Base-by-base conservation (phyloP, 768 basidiomycete genomes). In the Kwoniella dendrophila region DNA sequence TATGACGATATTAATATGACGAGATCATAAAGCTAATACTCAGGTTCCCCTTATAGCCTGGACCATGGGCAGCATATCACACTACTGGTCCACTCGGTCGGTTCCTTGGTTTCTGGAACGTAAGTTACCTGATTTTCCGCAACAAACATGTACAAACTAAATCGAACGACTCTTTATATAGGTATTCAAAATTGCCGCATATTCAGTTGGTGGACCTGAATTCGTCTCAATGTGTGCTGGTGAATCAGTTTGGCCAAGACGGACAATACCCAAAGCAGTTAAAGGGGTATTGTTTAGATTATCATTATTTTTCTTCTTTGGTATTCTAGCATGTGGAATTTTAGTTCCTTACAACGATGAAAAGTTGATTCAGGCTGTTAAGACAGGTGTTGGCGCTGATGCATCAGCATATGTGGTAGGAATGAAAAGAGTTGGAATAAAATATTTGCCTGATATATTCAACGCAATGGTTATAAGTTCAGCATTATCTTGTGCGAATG, bases 401-500 rank as follows among this genome's bases (percentile, higher is more conserved):
- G 56, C 56, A n/a, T 57, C 56, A 16, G 56, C 56, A 3, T 57
- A 57, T 40, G 56, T 57, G 3, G 56, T 57, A 2, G 56, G 56
- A 29, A 57, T 57, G 56, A 57, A 57, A 32, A 4, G 56, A 43
- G 56, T 57, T 18, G 56, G 56, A 5, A 57, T 57, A 40, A 57
- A 57, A 33, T 18, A 20, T 8, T 20, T 57, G 10, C 56, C 56
- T 18, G 56, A 57, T 43, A 29, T 57, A 26, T 57, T 57, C 67
- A 72, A 72, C 64, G 70, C 73, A 59, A 68, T 72, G 45, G 43
- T 78, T 55, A 55, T 76, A 30, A 69, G 66, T 45, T 66, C 50
- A 34, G 68, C 73, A 10, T 66, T 67, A 58, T 72, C 69, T 2
- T 73, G 77, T 3, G 78, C 72, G 2, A 76, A 74, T 67, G 64